Percentiles rank a stretch among this genome's conserved stretches.
These are phyloP conservation scores for Apiotrichum montevideense DNA, from an alignment of 1,284 basidiomycete genomes.

Conservation along the genomic window DNA sequence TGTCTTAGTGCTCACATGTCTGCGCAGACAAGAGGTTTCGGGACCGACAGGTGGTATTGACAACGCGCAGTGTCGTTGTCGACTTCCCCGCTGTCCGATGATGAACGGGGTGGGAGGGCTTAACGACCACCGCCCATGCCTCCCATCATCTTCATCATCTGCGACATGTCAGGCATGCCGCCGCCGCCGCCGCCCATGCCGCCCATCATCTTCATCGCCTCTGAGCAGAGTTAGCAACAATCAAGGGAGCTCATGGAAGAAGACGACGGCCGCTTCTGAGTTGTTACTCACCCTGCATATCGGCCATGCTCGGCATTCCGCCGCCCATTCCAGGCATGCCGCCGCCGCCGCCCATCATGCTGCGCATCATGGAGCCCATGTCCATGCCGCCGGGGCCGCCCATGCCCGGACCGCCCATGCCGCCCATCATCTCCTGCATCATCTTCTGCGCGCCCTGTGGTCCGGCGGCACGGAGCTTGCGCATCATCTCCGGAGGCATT, in stretches of 20 bases:
- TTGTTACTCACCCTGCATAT: conserved; percentile 42
- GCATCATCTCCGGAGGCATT: conserved; percentile 82
- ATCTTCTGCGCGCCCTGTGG: conserved; percentile 83
- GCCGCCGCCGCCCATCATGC: conserved; percentile 47
- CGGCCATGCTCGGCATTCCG: conserved; percentile 41
- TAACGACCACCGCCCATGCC: conserved; percentile 15
- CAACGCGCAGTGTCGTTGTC: no score
- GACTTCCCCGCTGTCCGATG: no score
- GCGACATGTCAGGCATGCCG: conserved; percentile 42
- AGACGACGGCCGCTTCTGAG: no score
- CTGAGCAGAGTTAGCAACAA: conserved; percentile 21
- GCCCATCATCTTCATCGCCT: conserved; percentile 85
- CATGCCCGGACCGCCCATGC: conserved; percentile 40
- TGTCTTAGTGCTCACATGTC: no score
- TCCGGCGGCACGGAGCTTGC: conserved; percentile 68
- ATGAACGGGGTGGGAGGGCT: no score
- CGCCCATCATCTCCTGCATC: conserved; percentile 94
- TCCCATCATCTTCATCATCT: conserved; percentile 47
- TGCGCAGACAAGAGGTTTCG: no score
- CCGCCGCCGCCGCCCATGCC: conserved; percentile 48
- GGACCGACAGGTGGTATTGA: no score
- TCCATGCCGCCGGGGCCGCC: conserved; percentile 44
- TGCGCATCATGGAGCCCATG: conserved; percentile 46
- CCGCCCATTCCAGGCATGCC: conserved; percentile 17
- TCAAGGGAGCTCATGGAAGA: no score